Base-by-base conservation (phyloP, 2,329 filamentous ascomycete species). In the Aureobasidium subglaciale region DNA sequence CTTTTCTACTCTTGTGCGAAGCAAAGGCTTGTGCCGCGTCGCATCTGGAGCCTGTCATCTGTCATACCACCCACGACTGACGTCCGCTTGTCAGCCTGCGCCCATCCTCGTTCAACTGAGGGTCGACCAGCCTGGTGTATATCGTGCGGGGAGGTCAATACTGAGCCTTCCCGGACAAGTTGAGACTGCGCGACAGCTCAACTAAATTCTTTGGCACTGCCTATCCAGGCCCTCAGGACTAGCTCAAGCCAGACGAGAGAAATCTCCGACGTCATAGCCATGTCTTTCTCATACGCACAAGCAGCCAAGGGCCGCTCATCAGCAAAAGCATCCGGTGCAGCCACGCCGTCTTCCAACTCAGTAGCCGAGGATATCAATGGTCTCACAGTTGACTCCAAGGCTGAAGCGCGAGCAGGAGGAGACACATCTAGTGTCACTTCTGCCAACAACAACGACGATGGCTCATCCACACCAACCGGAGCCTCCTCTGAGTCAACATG, bases 261-360 rank as follows among this genome's bases (percentile, higher is more conserved):
- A 54, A 35, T 34, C 29, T 43, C 27, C 25, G 27, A 43, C 29
- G 30, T 15, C 20, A 27, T 27, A 24, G 35, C 34, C 32, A 56
- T 56, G 54, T 48, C 54, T 45, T 96, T 96, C 70, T 96, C 92
- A 58, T 97, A 97, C 73, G 92, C 92, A 65, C 90, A 96, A 79
- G 92, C 92, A 68, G 92, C 92, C 58, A 93, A 93, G 72, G 90
- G 91, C 67, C 81, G 86, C 65, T 75, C 81, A 53, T 67, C 75
- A 55, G 65, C 73, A 56, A 64, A 73, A 56, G 68, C 70, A 18
- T 74, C 75, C 20, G 73, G 71, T 40, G 63, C 70, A 22, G 67
- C 65, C 13, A 75, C 72, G 37, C 70, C 74, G 24, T 68, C 72
- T n/a, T 73, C 71, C 48, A 71, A 73, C 40, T 59, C 66, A 29